Percentiles rank a stretch among this genome's conserved stretches.
Evolutionary conservation across 345 rosid species (phyloP).

Genomic region (Eucalyptus decipiens): DNA sequence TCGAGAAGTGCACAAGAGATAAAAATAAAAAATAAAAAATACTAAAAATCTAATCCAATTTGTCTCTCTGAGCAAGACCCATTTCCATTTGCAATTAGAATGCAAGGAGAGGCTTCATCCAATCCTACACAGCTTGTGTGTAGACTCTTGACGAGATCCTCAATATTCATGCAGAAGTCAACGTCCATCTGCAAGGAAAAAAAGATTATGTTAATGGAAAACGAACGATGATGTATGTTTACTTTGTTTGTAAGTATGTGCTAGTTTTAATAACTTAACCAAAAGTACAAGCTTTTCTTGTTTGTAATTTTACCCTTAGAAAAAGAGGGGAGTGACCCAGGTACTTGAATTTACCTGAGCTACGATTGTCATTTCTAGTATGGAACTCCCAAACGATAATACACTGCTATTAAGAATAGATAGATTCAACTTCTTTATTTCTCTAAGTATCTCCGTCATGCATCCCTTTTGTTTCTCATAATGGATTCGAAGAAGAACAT

Average conservation of each 20-base stretch:
- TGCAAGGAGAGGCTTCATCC: background rate
- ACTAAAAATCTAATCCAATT: background rate
- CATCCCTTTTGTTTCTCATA: conserved; percentile 40
- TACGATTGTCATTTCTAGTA: conserved; percentile 50
- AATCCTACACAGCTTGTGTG: conserved; percentile 4
- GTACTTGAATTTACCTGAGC: conserved; percentile 35
- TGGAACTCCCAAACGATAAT: conserved; percentile 51
- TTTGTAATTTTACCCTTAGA: background rate
- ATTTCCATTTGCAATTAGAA: background rate
- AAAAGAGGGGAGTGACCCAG: background rate
- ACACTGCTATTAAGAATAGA: conserved; percentile 19
- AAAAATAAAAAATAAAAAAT: background rate
- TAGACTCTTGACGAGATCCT: conserved; percentile 38
- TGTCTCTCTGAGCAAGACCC: background rate
- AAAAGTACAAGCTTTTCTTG: background rate
- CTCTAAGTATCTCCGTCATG: conserved; percentile 19
- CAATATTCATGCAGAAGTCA: conserved; percentile 13
- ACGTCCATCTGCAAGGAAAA: conserved; percentile 26
- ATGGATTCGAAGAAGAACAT: conserved; percentile 55
- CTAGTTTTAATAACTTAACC: background rate
- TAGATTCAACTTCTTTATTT: conserved; percentile 38
- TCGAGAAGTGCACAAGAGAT: background rate
- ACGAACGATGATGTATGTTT: background rate
- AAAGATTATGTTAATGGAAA: background rate
- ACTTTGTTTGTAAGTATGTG: background rate